These are phyloP conservation scores for Vaccinium vitisidaea DNA, from an alignment of 148 eudicot species.

Conservation along the genomic window DNA sequence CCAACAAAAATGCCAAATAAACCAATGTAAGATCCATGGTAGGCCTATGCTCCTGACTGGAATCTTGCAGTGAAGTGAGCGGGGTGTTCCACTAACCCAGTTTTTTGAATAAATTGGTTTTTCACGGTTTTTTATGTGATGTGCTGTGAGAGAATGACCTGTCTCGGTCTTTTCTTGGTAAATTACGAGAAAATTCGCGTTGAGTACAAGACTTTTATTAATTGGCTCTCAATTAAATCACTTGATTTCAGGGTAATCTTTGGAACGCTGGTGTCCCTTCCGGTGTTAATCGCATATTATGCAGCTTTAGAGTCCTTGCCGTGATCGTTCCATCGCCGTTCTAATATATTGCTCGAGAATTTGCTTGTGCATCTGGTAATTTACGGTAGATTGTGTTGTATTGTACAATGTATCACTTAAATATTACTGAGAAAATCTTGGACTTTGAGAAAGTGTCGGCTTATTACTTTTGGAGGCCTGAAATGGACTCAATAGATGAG, in stretches of 20 bases:
- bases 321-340: not conserved
- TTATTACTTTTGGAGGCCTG: too few species aligned
- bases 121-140: too few species aligned
- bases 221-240: not conserved
- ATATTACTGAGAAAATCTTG: too few species aligned
- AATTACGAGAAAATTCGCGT: too few species aligned
- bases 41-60: not conserved
- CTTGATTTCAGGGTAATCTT: slow-evolving; percentile 68
- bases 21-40: not conserved
- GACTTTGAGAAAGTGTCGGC: too few species aligned
- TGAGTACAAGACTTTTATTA: not conserved
- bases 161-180: too few species aligned
- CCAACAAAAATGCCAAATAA: not conserved
- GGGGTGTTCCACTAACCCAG: too few species aligned
- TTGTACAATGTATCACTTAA: too few species aligned
- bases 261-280: slow-evolving; percentile 80
- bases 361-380: not conserved
- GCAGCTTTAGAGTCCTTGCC: slow-evolving; percentile 49
- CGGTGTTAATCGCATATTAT: slow-evolving; percentile 66
- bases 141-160: too few species aligned
- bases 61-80: not conserved
- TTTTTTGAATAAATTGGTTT: too few species aligned
- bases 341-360: not conserved
- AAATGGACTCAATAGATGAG: too few species aligned
- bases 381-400: too few species aligned